phyloP scores from a whole-genome alignment of 768 basidiomycete genomes.

The Leccinum subtestaceum region DNA sequence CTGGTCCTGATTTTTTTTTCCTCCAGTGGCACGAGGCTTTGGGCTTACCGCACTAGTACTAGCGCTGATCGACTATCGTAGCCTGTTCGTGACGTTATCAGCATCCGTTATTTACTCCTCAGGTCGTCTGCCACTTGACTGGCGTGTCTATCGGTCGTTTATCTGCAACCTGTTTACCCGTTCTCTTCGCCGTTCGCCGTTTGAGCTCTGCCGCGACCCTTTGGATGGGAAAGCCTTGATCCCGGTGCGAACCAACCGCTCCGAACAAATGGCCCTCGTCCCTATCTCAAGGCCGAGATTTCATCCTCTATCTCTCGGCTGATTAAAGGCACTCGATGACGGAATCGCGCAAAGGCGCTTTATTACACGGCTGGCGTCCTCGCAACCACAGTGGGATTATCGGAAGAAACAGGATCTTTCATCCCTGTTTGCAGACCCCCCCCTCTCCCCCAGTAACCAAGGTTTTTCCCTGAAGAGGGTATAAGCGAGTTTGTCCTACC shows the following conservation, averaged over 20 bases:
- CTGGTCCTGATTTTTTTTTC: conserved; percentile 12
- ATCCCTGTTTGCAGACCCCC: neutral
- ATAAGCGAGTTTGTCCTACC: neutral
- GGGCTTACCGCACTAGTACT: neutral
- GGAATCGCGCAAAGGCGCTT: conserved; percentile 1
- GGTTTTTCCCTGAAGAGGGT: neutral
- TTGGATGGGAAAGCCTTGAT: conserved; percentile 18
- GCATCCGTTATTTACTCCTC: neutral
- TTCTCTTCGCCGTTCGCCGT: neutral
- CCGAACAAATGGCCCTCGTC: conserved; percentile 1
- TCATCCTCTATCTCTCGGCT: neutral
- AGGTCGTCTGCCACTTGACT: neutral
- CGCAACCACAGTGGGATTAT: conserved; percentile 9
- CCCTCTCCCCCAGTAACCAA: neutral
- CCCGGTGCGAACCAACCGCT: conserved; percentile 6
- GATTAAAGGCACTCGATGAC: conserved; percentile 8
- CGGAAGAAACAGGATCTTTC: neutral
- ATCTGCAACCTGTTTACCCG: neutral
- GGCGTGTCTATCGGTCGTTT: neutral
- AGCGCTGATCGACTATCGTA: neutral
- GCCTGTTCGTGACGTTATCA: neutral
- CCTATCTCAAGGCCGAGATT: neutral
- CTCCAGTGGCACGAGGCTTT: neutral
- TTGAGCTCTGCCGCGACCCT: conserved; percentile 16
- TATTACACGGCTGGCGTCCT: conserved; percentile 5